phyloP scores from a whole-genome alignment of 176 grass and related monocot species.

The Phragmites australis region DNA sequence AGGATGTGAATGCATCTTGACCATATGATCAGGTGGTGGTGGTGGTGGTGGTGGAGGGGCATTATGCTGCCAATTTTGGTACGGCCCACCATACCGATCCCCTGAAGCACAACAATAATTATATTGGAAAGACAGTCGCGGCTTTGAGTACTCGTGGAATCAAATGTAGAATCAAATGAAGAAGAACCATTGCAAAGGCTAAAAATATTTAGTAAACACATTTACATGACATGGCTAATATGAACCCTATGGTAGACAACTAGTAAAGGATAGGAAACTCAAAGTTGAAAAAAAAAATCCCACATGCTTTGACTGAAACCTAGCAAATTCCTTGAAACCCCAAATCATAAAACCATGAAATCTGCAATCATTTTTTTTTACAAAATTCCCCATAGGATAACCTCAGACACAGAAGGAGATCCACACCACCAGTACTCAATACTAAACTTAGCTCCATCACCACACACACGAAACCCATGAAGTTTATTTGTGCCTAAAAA shows the following conservation, averaged over 20 bases:
- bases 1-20: slow-evolving; percentile 59
- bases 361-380: not conserved
- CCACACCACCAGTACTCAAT: not conserved
- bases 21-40: slow-evolving; percentile 63
- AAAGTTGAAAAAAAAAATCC: not conserved
- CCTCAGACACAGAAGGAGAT: slow-evolving; percentile 1
- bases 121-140: not conserved
- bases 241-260: not conserved
- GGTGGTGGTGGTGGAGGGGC: slow-evolving; percentile 51
- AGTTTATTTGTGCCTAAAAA: not conserved
- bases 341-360: not conserved
- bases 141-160: not conserved
- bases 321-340: not conserved
- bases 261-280: not conserved
- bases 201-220: not conserved
- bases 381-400: not conserved
- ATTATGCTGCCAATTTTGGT: slow-evolving; percentile 88
- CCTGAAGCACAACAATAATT: slow-evolving; percentile 49
- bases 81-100: slow-evolving; percentile 58
- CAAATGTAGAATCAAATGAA: slow-evolving; percentile 9
- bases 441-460: slow-evolving; percentile 5
- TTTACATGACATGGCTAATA: not conserved
- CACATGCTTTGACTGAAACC: not conserved
- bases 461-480: not conserved
- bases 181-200: slow-evolving; percentile 1